A percentile compares a stretch with the other conserved stretches of the same genome.
These are phyloP conservation scores for Piper longum DNA, from an alignment of 164 flowering plant species.

Conservation along the genomic window DNA sequence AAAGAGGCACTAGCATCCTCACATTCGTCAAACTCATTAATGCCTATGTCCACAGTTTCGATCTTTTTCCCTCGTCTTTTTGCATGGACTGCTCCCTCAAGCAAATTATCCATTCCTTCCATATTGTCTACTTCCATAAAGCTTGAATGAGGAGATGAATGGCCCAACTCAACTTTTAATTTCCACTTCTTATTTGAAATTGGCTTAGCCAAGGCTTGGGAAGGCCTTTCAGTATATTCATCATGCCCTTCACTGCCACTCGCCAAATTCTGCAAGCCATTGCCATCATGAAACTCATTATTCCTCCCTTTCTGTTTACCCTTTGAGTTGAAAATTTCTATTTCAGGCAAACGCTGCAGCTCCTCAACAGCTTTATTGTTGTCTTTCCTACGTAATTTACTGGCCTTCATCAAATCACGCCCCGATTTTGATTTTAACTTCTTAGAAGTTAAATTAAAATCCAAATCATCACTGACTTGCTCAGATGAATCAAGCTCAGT, in stretches of 20 bases:
- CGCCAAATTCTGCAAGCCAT: constrained; percentile 2
- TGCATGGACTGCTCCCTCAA: constrained; percentile 14
- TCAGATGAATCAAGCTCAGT: constrained; percentile 66
- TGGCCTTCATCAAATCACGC: too few species aligned
- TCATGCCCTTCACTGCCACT: constrained; percentile 19
- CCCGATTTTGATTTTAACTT: constrained; percentile 24
- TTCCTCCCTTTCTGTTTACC: constrained; percentile 41
- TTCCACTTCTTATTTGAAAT: constrained; percentile 33
- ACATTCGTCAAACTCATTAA: constrained; percentile 9
- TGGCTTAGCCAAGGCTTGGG: constrained; percentile 18
- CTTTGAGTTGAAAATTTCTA: constrained; percentile 8
- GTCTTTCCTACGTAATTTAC: constrained; percentile 12
- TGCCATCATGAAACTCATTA: constrained; percentile 12
- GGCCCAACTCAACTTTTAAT: constrained; percentile 19
- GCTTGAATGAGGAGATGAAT: constrained; percentile 17
- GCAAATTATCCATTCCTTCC: constrained; percentile 12
- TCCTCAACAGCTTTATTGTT: constrained; percentile 4
- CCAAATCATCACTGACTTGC: constrained; percentile 14
- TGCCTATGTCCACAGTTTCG: constrained; percentile 15
- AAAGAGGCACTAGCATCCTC: constrained; percentile 30
- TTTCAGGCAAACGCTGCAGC: constrained; percentile 15
- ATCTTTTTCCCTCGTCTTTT: constrained; percentile 33
- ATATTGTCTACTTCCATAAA: constrained; percentile 31
- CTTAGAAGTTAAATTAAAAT: constrained; percentile 16
- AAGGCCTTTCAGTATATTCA: constrained; percentile 25